phyloP scores from a whole-genome alignment of 2,329 filamentous ascomycete species.

The Blastomyces silverae region DNA sequence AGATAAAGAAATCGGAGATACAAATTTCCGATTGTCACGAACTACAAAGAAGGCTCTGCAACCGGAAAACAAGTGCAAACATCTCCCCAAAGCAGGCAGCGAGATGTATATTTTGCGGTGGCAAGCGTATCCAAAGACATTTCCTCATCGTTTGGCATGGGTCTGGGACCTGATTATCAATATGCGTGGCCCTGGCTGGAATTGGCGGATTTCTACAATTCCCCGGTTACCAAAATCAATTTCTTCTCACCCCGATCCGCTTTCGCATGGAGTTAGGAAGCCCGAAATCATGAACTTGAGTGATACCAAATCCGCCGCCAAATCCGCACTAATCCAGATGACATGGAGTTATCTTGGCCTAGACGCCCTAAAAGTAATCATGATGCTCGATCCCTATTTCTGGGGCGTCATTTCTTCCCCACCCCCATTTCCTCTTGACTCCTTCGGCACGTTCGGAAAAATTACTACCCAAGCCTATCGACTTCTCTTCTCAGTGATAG shows the following conservation, averaged over 20 bases:
- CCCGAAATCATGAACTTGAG: conserved; percentile 26
- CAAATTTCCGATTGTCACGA: background rate
- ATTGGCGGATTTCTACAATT: conserved; percentile 49
- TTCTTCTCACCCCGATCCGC: conserved; percentile 23
- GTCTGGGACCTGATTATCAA: conserved; percentile 51
- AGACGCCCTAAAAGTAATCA: conserved; percentile 61
- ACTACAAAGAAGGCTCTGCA: background rate
- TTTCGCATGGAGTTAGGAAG: conserved; percentile 18
- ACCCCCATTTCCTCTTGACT: conserved; percentile 42
- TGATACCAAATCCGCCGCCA: conserved; percentile 44
- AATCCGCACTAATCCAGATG: conserved; percentile 43
- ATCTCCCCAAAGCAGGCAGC: background rate
- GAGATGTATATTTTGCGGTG: conserved; percentile 41
- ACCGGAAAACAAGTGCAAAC: background rate
- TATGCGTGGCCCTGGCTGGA: conserved; percentile 56
- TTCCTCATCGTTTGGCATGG: conserved; percentile 53
- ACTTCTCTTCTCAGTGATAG: conserved; percentile 43
- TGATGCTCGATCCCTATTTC: conserved; percentile 76
- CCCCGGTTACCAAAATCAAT: conserved; percentile 31
- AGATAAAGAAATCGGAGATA: background rate
- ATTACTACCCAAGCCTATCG: conserved; percentile 51
- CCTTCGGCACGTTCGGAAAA: conserved; percentile 36
- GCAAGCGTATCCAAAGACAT: conserved; percentile 48
- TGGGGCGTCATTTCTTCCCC: conserved; percentile 48
- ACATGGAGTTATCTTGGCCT: conserved; percentile 57